A percentile compares a stretch with the other conserved stretches of the same genome.
Evolutionary conservation across 1,284 basidiomycete genomes (phyloP).

Genomic region (Pseudozyma thailandica): DNA sequence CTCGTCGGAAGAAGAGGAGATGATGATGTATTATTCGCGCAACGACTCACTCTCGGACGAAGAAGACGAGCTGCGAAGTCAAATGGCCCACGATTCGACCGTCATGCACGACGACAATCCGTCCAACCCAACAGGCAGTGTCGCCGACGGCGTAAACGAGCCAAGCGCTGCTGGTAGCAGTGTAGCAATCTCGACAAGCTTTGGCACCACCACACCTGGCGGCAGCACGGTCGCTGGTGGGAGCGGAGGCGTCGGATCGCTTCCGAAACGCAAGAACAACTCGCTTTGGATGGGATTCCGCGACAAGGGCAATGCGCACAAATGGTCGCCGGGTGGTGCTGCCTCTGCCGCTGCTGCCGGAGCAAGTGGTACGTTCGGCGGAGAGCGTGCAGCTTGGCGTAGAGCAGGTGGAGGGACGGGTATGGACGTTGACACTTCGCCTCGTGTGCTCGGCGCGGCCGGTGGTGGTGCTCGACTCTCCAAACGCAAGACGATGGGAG

Average conservation of each 20-base stretch:
- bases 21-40: slow-evolving; percentile 48
- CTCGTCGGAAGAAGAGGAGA: slow-evolving; percentile 37
- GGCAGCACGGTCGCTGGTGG: background rate
- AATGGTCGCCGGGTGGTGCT: slow-evolving; percentile 30
- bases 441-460: slow-evolving; percentile 19
- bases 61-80: slow-evolving; percentile 25
- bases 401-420: slow-evolving; percentile 9
- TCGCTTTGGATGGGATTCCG: slow-evolving; percentile 50
- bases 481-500: slow-evolving; percentile 47
- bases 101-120: slow-evolving; percentile 13
- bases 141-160: background rate
- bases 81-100: background rate
- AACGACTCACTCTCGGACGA: slow-evolving; percentile 32
- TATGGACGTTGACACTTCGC: slow-evolving; percentile 43
- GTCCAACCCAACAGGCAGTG: background rate
- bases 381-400: slow-evolving; percentile 30
- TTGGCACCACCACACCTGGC: slow-evolving; percentile 4
- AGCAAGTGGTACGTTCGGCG: slow-evolving; percentile 10
- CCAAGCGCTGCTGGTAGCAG: background rate
- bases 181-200: slow-evolving; percentile 8
- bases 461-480: slow-evolving; percentile 18
- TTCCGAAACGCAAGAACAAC: slow-evolving; percentile 41
- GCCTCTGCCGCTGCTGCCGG: slow-evolving; percentile 5
- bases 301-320: slow-evolving; percentile 41
- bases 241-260: slow-evolving; percentile 11